Evolutionary conservation across 1,284 basidiomycete species (phyloP), one percentile per base, ranked within the genome.

Genomic region (Cerrena zonata): DNA sequence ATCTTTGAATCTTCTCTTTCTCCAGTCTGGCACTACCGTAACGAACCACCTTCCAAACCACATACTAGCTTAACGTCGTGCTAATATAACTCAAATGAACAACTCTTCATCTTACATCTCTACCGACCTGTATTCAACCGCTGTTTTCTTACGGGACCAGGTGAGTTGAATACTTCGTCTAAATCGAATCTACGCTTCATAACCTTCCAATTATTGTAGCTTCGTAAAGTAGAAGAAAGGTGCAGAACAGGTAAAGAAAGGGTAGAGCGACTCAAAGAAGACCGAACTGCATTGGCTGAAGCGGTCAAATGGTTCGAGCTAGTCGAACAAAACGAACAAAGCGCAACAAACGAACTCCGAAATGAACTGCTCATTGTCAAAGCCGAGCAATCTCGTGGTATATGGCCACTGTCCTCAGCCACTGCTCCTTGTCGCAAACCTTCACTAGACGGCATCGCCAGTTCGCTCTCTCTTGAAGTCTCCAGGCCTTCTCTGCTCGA

Each of bases 321-420:
- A 46, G 46, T 52, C n/a, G 56, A 54, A 51, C 48, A 49, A 19
- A 49, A 50, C 39, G 60, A 59, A 51, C 50, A 40, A 34, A 47
- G 46, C 48, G 52, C 49, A 37, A 59, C 59, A 26, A 43, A 51
- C 21, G 53, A 52, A 22, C 55, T 58, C 44, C 13, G 26, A 23
- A 18, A 25, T 12, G 53, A 53, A 12, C 46, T 60, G 27, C 49
- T 13, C n/a, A 50, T 45, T 49, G 43, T 53, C 41, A 27, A 44
- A 30, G 30, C 41, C 22, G 49, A 23, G 37, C 25, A 46, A 24
- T 15, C 21, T 13, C 13, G n/a, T 25, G 38, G 24, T 21, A 11
- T 27, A 39, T 18, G n/a, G 39, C 39, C 42, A 18, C 7, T 15
- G 7, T 34, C 30, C 15, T 15, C 30, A 34, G 30, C 30, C 7